Base-by-base conservation (phyloP, 305 asterid species). In the Ilex paraguariensis region DNA sequence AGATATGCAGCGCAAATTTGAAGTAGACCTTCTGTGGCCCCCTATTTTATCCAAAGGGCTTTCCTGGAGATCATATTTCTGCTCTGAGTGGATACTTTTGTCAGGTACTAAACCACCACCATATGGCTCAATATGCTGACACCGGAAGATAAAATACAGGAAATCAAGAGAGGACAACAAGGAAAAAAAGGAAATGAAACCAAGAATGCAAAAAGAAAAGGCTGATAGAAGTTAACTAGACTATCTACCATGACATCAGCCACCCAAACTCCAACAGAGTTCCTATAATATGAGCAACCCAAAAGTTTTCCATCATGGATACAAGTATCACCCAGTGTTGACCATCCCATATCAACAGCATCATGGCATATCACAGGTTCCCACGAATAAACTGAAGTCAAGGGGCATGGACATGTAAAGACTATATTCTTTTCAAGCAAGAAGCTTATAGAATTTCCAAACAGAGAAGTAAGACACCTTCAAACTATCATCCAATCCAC, bases 321-420 rank as follows among this genome's bases (percentile, higher is more conserved):
- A 71, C 97, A 86, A 59, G 91, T 82, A 77, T 91, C 99, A 56
- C 97, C 95, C 64, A 94, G 81, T 3, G 91, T 82, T 44, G 99
- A 88, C 98, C 99, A 94, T 65, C 97, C 97, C 95, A 94, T 91
- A 66, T 86, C 96, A 77, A 94, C 85, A 46, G 98, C 80, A 70
- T 94, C 97, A 45, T 84, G 98, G 73, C 96, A 94, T 63, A 81
- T 75, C 61, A 85, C 86, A 69, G 99, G 99, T 75, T 94, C 98
- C 99, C 99, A 94, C 21, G 98, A 88, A 83, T 84, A 88, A 72
- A 91, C 97, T 91, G 77, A 62, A 75, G 66, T 67, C 58, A 74
- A 73, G 56, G 64, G 65, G 67, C 42, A 70, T 44, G 36, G 63
- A 56, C 60, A 70, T 57, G 57, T 62, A 59, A 59, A 61, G 36